Conservation (phyloP, 257 asterid genomes). For the Oldenlandia corymbosa region DNA sequence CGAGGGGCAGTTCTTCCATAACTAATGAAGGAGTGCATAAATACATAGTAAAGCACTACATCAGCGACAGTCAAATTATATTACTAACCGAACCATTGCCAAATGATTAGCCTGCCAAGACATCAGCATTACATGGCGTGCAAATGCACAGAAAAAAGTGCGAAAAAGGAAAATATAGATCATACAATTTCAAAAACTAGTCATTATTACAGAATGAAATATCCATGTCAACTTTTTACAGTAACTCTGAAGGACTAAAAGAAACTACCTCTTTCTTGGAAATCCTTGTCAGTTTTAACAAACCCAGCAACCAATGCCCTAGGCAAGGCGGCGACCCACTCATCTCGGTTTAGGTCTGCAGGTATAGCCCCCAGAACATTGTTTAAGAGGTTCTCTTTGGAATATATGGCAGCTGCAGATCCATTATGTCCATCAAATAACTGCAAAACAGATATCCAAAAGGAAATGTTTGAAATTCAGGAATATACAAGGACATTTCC, state of each 20-base stretch:
- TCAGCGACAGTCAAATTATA: background rate
- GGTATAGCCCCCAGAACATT: conserved; percentile 82
- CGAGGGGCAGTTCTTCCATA: background rate
- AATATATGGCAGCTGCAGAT: conserved; percentile 89
- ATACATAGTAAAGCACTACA: background rate
- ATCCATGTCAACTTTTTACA: background rate
- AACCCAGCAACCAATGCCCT: conserved; percentile 97
- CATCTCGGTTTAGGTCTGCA: conserved; percentile 75
- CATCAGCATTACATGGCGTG: background rate
- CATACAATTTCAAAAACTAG: background rate
- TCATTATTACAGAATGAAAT: background rate
- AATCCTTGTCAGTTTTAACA: conserved; percentile 92
- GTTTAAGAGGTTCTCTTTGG: conserved; percentile 82
- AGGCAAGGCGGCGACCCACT: conserved; percentile 84
- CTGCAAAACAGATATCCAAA: conserved; percentile 32
- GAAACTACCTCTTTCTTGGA: conserved; percentile 75
- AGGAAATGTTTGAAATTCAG: conserved; percentile 8
- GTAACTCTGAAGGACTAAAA: background rate
- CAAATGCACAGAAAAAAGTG: background rate
- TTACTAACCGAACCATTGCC: background rate
- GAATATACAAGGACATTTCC: background rate
- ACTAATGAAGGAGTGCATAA: background rate
- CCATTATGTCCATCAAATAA: conserved; percentile 98
- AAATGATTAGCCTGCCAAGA: background rate
- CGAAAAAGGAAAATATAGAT: background rate